A percentile compares a stretch with the other conserved stretches of the same genome.
phyloP scores from a whole-genome alignment of 2,329 filamentous ascomycete species.

The Cladosporium sp. region DNA sequence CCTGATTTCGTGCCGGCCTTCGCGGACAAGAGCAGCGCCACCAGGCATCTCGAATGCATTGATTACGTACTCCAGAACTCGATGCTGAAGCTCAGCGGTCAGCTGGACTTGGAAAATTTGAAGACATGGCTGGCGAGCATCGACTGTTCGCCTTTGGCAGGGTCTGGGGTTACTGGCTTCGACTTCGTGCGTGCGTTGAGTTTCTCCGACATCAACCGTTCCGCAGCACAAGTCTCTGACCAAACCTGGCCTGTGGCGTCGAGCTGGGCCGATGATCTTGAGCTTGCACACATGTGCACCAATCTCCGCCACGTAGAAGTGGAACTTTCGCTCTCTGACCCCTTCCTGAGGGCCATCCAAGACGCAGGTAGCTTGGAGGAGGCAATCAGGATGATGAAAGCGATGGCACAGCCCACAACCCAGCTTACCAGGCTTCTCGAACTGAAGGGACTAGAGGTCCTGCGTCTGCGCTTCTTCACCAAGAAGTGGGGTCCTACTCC shows the following conservation, averaged over 20 bases:
- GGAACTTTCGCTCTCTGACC: neutral
- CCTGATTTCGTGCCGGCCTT: neutral
- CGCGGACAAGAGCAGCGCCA: neutral
- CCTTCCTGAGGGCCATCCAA: neutral
- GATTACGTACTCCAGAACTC: neutral
- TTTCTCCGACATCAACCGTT: conserved; percentile 1
- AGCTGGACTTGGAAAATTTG: neutral
- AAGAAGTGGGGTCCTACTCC: neutral
- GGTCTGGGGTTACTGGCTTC: neutral
- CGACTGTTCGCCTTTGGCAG: neutral
- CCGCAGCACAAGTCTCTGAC: neutral
- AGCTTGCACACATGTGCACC: neutral
- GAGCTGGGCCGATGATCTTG: neutral
- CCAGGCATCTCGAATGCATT: neutral
- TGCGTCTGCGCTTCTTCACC: neutral
- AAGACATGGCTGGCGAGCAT: neutral
- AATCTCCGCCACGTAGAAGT: neutral
- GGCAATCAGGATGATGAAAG: neutral
- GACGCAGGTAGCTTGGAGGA: neutral
- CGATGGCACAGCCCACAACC: neutral
- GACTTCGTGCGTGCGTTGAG: neutral
- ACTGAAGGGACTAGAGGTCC: neutral
- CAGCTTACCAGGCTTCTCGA: neutral
- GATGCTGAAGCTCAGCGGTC: neutral
- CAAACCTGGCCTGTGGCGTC: neutral